Evolutionary conservation across 768 basidiomycete species (phyloP).

Genomic region (Amanita muscaria): DNA sequence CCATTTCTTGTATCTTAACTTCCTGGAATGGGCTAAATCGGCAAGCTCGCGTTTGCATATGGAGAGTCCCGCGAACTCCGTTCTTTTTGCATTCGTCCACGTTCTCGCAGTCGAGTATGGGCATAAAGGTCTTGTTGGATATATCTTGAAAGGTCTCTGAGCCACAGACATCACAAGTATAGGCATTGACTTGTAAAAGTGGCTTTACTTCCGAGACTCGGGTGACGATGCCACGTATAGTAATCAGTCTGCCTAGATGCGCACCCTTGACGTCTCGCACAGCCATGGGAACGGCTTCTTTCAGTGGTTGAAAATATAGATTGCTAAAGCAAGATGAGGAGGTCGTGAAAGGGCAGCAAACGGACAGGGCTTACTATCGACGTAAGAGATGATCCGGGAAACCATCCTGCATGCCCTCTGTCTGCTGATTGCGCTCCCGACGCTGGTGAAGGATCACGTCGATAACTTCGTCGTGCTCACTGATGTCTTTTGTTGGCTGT

Average conservation of each 20-base stretch:
- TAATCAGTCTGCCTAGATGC: slow-evolving; percentile 89
- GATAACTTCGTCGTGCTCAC: slow-evolving; percentile 87
- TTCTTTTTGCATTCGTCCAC: slow-evolving; percentile 81
- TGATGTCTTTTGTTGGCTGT: slow-evolving; percentile 80
- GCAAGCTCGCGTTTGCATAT: slow-evolving; percentile 98
- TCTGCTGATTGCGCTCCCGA: slow-evolving; percentile 76
- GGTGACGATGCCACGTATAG: slow-evolving; percentile 95
- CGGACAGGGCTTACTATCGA: slow-evolving; percentile 79
- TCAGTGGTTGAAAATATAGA: slow-evolving; percentile 86
- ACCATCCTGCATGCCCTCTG: slow-evolving; percentile 61
- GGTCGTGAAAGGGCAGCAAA: slow-evolving; percentile 1
- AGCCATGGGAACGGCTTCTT: slow-evolving; percentile 68
- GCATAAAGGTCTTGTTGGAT: slow-evolving; percentile 81
- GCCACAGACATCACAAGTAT: slow-evolving; percentile 96
- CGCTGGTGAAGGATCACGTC: slow-evolving; percentile 96
- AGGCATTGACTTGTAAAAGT: slow-evolving; percentile 92
- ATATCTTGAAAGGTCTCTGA: slow-evolving; percentile 99
- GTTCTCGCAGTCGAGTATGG: slow-evolving; percentile 84
- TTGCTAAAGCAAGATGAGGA: slow-evolving; percentile 46
- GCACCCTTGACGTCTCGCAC: slow-evolving; percentile 84
- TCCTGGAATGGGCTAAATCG: slow-evolving; percentile 98
- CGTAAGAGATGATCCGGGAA: slow-evolving; percentile 90
- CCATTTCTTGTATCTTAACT: slow-evolving; percentile 98
- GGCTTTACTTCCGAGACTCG: slow-evolving; percentile 99
- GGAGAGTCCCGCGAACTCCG: slow-evolving; percentile 77